These are phyloP conservation scores for Kodamaea plutei DNA, from an alignment of 1,139 yeast genomes.

Conservation along the genomic window DNA sequence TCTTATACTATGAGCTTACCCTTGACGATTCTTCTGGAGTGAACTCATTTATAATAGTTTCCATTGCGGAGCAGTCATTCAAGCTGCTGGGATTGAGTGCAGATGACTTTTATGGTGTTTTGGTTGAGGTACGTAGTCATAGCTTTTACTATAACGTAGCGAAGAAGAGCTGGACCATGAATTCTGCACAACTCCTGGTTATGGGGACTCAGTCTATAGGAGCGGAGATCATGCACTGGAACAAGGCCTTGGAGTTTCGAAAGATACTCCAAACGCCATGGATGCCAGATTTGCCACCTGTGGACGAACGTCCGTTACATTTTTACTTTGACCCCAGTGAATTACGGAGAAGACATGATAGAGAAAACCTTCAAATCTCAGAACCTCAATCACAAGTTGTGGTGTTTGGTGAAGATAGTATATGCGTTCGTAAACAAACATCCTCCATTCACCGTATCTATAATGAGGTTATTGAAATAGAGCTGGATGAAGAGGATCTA, in stretches of 20 bases:
- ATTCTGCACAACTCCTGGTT: conserved; percentile 2
- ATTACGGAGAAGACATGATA: background rate
- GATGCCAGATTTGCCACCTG: conserved; percentile 17
- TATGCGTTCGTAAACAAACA: background rate
- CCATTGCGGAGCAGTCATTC: conserved; percentile 9
- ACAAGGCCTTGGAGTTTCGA: conserved; percentile 22
- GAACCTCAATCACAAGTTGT: background rate
- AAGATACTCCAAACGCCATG: conserved; percentile 19
- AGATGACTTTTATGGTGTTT: conserved; percentile 8
- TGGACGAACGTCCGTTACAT: conserved; percentile 2
- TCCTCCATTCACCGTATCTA: too few species aligned
- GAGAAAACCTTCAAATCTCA: background rate
- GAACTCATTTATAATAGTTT: conserved; percentile 12
- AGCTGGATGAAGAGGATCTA: background rate
- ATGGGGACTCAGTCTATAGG: conserved; percentile 13
- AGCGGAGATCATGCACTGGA: conserved; percentile 33
- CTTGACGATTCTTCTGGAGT: conserved; percentile 27
- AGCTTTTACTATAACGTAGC: conserved; percentile 3
- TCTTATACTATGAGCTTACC: conserved; percentile 10
- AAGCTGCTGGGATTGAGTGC: conserved; percentile 12
- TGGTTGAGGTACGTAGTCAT: conserved; percentile 11
- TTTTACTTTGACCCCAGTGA: conserved; percentile 2
- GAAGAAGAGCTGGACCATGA: conserved; percentile 4
- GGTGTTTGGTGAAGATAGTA: background rate
- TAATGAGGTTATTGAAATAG: background rate